A percentile compares a stretch with the other conserved stretches of the same genome.
Evolutionary conservation across 2,329 filamentous ascomycete genomes (phyloP).

Genomic region (Colletotrichum tropicale): DNA sequence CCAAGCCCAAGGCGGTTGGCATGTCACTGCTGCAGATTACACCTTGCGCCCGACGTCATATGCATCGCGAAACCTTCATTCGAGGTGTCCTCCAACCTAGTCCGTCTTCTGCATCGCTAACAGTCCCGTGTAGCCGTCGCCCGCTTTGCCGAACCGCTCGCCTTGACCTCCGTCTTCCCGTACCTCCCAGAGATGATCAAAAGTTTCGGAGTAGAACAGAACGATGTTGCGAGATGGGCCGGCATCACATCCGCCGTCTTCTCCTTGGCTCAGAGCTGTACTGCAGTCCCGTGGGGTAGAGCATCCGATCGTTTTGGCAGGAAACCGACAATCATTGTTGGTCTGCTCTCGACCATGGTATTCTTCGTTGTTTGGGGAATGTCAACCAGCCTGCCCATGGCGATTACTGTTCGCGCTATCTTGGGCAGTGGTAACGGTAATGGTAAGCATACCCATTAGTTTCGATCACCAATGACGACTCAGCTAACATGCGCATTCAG

Average conservation of each 20-base stretch:
- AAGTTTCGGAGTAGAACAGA: constrained; percentile 73
- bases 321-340: constrained; percentile 79
- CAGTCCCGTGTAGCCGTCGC: constrained; percentile 65
- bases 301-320: constrained; percentile 80
- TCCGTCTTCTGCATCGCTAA: not conserved
- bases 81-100: not conserved
- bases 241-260: constrained; percentile 75
- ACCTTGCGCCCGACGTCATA: not conserved
- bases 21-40: not conserved
- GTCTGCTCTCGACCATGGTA: constrained; percentile 79
- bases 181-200: constrained; percentile 82
- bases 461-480: not conserved
- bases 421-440: constrained; percentile 89
- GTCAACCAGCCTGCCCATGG: constrained; percentile 79
- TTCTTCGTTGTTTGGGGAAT: constrained; percentile 85
- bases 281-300: constrained; percentile 77
- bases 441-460: constrained; percentile 40
- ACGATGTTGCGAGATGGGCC: constrained; percentile 82
- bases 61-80: not conserved
- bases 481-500: constrained; percentile 37
- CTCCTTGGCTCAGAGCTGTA: constrained; percentile 72
- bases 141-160: constrained; percentile 77
- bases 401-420: constrained; percentile 77
- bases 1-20: constrained; percentile 2
- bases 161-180: constrained; percentile 75